phyloP scores from a whole-genome alignment of 345 rosid species.

The Arabidopsis suecica region DNA sequence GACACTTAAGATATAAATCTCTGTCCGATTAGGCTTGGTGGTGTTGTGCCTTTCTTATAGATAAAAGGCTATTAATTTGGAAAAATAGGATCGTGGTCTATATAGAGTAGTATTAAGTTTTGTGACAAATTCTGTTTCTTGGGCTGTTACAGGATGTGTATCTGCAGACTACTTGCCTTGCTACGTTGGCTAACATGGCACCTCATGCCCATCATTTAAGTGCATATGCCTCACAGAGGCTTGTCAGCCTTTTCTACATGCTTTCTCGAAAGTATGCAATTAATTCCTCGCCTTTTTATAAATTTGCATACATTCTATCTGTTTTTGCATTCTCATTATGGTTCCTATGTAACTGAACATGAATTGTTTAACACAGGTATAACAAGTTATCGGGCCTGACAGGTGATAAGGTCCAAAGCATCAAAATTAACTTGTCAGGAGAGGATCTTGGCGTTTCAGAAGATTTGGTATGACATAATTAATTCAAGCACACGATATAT shows the following conservation, averaged over 20 bases:
- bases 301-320: background rate
- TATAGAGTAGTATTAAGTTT: background rate
- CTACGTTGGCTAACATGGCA: conserved; percentile 98
- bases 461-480: conserved; percentile 63
- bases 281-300: background rate
- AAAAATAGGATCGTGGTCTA: conserved; percentile 6
- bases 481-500: conserved; percentile 25
- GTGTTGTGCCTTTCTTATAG: background rate
- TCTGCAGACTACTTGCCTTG: conserved; percentile 95
- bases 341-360: conserved; percentile 25
- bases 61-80: conserved; percentile 13
- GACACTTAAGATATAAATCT: conserved; percentile 6
- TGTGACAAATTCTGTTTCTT: conserved; percentile 20
- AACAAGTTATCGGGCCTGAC: conserved; percentile 80
- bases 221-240: conserved; percentile 97
- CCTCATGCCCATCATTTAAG: conserved; percentile 96
- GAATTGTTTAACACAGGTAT: conserved; percentile 60
- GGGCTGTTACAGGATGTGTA: conserved; percentile 81
- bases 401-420: conserved; percentile 57
- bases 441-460: conserved; percentile 60
- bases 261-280: conserved; percentile 88
- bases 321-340: conserved; percentile 13
- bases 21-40: conserved; percentile 9
- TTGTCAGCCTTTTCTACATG: conserved; percentile 97
- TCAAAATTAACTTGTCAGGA: conserved; percentile 56